Evolutionary conservation across 805 yeast genomes (phyloP).

Genomic region (Sugiyamaella valdiviana): DNA sequence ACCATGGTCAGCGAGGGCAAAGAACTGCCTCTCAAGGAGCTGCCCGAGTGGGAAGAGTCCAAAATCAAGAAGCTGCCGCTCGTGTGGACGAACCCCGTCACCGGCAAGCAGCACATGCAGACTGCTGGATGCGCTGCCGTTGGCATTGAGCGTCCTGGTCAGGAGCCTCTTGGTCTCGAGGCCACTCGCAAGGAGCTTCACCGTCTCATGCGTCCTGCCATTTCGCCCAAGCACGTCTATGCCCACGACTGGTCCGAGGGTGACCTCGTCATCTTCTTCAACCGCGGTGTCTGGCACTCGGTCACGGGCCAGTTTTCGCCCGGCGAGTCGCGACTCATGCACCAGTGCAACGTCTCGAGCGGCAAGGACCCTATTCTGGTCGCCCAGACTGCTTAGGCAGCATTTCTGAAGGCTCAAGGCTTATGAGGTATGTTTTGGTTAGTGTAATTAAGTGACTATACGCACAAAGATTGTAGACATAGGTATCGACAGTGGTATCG

Average conservation of each 20-base stretch:
- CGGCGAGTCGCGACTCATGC: slow-evolving; percentile 81
- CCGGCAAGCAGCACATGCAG: slow-evolving; percentile 76
- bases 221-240: slow-evolving; percentile 64
- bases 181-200: slow-evolving; percentile 71
- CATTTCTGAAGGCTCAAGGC: no score
- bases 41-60: slow-evolving; percentile 78
- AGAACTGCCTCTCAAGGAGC: slow-evolving; percentile 57
- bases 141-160: slow-evolving; percentile 51
- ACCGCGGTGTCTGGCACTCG: slow-evolving; percentile 87
- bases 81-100: slow-evolving; percentile 90
- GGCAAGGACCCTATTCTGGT: slow-evolving; percentile 54
- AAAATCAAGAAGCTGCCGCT: slow-evolving; percentile 74
- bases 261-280: slow-evolving; percentile 78
- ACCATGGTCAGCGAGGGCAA: slow-evolving; percentile 78
- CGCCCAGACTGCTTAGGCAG: background rate
- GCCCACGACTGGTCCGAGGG: slow-evolving; percentile 82
- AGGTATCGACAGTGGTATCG: no score
- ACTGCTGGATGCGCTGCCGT: slow-evolving; percentile 84
- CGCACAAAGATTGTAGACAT: no score
- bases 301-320: slow-evolving; percentile 83
- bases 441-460: no score
- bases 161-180: slow-evolving; percentile 55
- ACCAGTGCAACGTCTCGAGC: slow-evolving; percentile 87
- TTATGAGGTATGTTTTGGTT: no score
- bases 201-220: slow-evolving; percentile 78